These are phyloP conservation scores for Stygiomarasmius scandens DNA, from an alignment of 1,284 basidiomycete genomes.

Conservation along the genomic window DNA sequence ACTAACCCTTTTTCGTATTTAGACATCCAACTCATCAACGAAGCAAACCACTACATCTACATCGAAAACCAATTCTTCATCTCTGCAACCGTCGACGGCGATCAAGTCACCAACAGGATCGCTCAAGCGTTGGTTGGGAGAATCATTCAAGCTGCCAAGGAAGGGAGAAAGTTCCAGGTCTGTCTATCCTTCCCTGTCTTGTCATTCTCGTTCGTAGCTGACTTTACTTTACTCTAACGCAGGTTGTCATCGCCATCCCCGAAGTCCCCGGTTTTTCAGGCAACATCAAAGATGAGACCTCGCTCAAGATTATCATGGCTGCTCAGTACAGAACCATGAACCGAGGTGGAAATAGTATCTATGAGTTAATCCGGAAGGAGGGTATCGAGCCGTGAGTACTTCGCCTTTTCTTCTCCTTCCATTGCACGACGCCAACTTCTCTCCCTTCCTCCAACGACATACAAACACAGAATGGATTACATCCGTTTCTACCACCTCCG, in stretches of 20 bases:
- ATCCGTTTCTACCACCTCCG: conserved; percentile 90
- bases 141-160: conserved; percentile 76
- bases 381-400: conserved; percentile 79
- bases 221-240: no score
- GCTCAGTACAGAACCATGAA: conserved; percentile 87
- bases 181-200: conserved; percentile 1
- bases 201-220: not conserved
- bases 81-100: conserved; percentile 67
- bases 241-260: conserved; percentile 84
- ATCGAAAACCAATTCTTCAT: conserved; percentile 97
- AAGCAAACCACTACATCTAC: conserved; percentile 88
- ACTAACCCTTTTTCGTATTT: conserved; percentile 13
- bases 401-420: not conserved
- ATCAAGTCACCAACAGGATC: conserved; percentile 80
- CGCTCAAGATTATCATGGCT: conserved; percentile 63
- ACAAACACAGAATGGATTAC: conserved; percentile 61
- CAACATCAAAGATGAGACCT: conserved; percentile 67
- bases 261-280: conserved; percentile 85
- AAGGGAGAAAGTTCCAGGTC: conserved; percentile 81
- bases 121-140: conserved; percentile 82
- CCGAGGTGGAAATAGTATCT: conserved; percentile 84
- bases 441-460: no score
- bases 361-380: conserved; percentile 77
- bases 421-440: no score
- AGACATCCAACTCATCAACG: conserved; percentile 83